Evolutionary conservation across 78 protist genomes (phyloP).

Genomic region (Polysphondylium violaceum): DNA sequence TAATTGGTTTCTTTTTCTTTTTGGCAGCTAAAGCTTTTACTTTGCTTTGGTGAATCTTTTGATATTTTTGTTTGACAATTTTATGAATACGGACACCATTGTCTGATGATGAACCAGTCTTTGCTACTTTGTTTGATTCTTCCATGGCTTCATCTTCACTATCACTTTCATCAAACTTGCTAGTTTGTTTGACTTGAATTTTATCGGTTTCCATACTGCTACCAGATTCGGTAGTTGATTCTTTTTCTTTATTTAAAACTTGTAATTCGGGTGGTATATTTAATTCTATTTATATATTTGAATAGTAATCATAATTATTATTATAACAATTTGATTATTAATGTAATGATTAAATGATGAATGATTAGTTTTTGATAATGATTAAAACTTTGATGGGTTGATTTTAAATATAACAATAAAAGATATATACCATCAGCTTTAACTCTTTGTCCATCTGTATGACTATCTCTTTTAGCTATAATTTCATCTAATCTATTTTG

Average conservation of each 20-base stretch:
- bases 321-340: not conserved
- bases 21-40: not conserved
- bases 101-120: not conserved
- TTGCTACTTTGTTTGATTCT: slow-evolving; percentile 1
- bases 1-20: not conserved
- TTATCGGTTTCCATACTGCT: not conserved
- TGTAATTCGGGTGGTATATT: slow-evolving; percentile 20
- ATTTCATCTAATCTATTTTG: slow-evolving; percentile 14
- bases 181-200: not conserved
- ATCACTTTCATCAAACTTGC: not conserved
- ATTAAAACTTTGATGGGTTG: not conserved
- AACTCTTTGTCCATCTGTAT: not conserved
- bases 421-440: not conserved
- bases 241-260: slow-evolving; percentile 13
- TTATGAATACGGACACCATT: not conserved
- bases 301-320: not conserved
- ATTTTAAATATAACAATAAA: not conserved
- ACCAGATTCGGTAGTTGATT: not conserved
- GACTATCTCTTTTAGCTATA: slow-evolving; percentile 28
- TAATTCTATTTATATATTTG: not conserved
- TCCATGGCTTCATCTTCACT: slow-evolving; percentile 34
- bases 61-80: slow-evolving; percentile 14
- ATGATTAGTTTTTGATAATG: not conserved
- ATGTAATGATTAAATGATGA: not conserved
- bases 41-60: not conserved